A percentile compares a stretch with the other conserved stretches of the same genome.
phyloP scores from a whole-genome alignment of 108 stramenopile species.

The Fragilariopsis cylindrus region DNA sequence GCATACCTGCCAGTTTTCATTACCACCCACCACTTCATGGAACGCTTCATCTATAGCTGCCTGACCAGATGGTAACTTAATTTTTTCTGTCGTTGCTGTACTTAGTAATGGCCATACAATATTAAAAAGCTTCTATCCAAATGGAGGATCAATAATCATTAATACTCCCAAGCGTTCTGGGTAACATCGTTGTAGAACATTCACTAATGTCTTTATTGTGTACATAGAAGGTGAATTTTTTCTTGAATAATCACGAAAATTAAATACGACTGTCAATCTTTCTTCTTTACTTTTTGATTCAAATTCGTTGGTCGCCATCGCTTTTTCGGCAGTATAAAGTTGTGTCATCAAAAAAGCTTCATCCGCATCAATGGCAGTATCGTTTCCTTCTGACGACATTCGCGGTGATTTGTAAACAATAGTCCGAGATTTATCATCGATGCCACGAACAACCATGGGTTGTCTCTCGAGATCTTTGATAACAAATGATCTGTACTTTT shows the following conservation, averaged over 20 bases:
- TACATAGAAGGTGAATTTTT: constrained; percentile 24
- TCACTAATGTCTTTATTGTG: constrained; percentile 12
- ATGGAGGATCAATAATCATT: constrained; percentile 33
- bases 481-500: constrained; percentile 15
- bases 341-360: constrained; percentile 30
- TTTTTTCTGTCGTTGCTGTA: constrained; percentile 20
- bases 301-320: constrained; percentile 32
- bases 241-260: constrained; percentile 23
- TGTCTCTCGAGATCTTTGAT: constrained; percentile 29
- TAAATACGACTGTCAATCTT: constrained; percentile 24
- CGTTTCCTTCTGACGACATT: not conserved
- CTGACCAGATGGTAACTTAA: constrained; percentile 12
- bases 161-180: constrained; percentile 39
- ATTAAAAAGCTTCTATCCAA: constrained; percentile 42
- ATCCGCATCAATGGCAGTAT: not conserved
- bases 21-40: not conserved
- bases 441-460: constrained; percentile 28
- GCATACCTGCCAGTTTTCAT: not conserved
- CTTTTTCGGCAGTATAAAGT: constrained; percentile 39
- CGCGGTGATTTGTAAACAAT: constrained; percentile 21
- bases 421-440: constrained; percentile 18
- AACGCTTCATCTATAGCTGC: constrained; percentile 1
- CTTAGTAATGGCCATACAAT: constrained; percentile 26
- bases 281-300: constrained; percentile 12
- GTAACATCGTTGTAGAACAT: constrained; percentile 28